Evolutionary conservation across 345 rosid genomes (phyloP), one percentile per base, ranked within the genome.

Genomic region (Populus euphratica): DNA sequence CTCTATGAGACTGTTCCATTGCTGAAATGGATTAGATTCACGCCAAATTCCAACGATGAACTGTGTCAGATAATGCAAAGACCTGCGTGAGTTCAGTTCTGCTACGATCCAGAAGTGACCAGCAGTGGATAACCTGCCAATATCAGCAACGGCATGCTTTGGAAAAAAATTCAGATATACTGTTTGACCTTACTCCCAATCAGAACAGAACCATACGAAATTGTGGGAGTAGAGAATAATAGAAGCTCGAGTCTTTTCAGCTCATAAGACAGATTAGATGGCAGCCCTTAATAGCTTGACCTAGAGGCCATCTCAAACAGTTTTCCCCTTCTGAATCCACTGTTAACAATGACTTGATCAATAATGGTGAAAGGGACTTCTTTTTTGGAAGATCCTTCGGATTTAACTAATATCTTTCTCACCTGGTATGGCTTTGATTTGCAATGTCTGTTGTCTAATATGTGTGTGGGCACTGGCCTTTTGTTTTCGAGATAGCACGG

Each of bases 201-300:
- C 5, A 33, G 36, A 33, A 4, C 36, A 33, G 36, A 33, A 33
- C 36, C 36, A 33, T 0, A 33, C 65, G 33, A 10, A 70, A 29
- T n/a, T 33, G 77, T 17, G 31, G n/a, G 14, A 39, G 73, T 41
- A 56, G 56, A 36, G n/a, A 61, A 75, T 73, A 69, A 43, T 50
- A 47, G 23, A 36, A 41, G 23, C 56, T 14, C 23, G 62, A 43
- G 72, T 43, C 72, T 69, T 41, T 38, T 69, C 72, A 41, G 33
- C 54, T 41, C 20, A 21, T 17, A 41, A 14, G 52, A 73, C 6
- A 47, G 67, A 27, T 69, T 27, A 39, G 71, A n/a, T 35, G 47
- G 9, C 39, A 44, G 61, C 49, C 17, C 49, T 44, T 10, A 18
- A 25, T 9, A 9, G 44, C 41, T 71, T 1, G 31, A 59, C 69